Evolutionary conservation across 768 basidiomycete genomes (phyloP), one percentile per base, ranked within the genome.

Genomic region (Leccinum subgranulosum): DNA sequence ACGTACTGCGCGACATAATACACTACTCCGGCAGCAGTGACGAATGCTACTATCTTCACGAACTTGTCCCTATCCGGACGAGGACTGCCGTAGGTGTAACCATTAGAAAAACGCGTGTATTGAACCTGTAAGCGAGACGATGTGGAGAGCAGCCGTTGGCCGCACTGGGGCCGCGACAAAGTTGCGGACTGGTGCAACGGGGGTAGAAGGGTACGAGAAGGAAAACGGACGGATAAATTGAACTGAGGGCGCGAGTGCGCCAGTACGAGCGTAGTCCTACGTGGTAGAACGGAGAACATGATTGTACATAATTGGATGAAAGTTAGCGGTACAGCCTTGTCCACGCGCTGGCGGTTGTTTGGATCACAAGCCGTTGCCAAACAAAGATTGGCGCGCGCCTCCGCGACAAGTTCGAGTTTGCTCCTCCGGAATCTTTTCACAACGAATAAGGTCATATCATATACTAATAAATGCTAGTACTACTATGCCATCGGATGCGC

Each of bases 1-100:
- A 65, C 71, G 4, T 58, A 72, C 71, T 72, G 71, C 3, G 71
- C 62, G 21, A 74, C 58, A 51, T 64, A 63, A 46, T 72, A 72
- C 29, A 70, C 59, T 41, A 28, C 63, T 3, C 68, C 71, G 6
- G 53, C 54, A 11, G 60, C 67, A 33, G 55, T 36, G 49, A 68
- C 19, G 33, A 68, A 63, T 21, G 59, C 57, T 5, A 64, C 2
- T 4, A 74, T 43, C 49, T 56, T 66, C 23, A 23, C 15, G 3
- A 59, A 21, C 19, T 31, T 65, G 23, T 56, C 51, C 10, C 48
- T 51, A 50, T 63, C 57, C 36, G 54, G 61, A 9, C 47, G 57
- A 34, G 36, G 54, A 36, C n/a, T 15, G 8, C 34, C 12, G 33
- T 67, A 52, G 3, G 50, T 46, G 33, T 58, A 28, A 7, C 41